phyloP scores from a whole-genome alignment of 1,284 basidiomycete genomes.

The Cystobasidiaceae sp. region DNA sequence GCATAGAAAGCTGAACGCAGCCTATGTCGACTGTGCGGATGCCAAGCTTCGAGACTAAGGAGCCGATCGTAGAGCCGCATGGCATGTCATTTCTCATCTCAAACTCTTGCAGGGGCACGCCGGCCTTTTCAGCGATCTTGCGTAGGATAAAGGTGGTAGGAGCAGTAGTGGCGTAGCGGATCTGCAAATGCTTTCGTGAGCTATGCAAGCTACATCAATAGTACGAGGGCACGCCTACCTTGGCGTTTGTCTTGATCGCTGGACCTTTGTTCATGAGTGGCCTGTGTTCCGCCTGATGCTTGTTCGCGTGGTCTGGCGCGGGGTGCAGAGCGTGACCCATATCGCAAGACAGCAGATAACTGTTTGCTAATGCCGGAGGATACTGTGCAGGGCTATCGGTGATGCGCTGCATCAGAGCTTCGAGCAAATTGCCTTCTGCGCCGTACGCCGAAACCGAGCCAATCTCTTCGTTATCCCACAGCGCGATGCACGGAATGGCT shows the following conservation, averaged over 20 bases:
- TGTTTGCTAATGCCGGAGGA: conserved; percentile 50
- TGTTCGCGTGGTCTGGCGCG: conserved; percentile 46
- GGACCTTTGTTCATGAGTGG: conserved; percentile 84
- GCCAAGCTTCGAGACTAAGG: conserved; percentile 64
- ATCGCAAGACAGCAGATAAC: conserved; percentile 57
- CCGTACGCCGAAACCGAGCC: conserved; percentile 76
- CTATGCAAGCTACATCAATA: background rate
- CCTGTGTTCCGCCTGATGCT: conserved; percentile 79
- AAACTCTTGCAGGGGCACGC: conserved; percentile 86
- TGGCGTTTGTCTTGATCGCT: conserved; percentile 83
- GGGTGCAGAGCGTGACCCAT: conserved; percentile 56
- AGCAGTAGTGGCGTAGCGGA: conserved; percentile 53
- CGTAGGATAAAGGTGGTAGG: conserved; percentile 56
- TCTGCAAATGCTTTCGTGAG: conserved; percentile 50
- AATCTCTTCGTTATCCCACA: conserved; percentile 87
- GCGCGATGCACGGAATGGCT: conserved; percentile 82
- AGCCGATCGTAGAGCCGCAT: conserved; percentile 51
- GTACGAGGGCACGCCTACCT: conserved; percentile 46
- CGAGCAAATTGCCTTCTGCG: conserved; percentile 82
- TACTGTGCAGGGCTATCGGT: conserved; percentile 46
- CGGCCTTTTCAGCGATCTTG: conserved; percentile 56
- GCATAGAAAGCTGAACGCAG: conserved; percentile 64
- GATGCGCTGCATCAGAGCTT: conserved; percentile 70
- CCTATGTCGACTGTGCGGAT: conserved; percentile 72
- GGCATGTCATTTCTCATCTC: conserved; percentile 79